Percentiles rank a stretch among this genome's conserved stretches.
phyloP scores from a whole-genome alignment of 1,284 basidiomycete genomes.

The Athelia sp. region DNA sequence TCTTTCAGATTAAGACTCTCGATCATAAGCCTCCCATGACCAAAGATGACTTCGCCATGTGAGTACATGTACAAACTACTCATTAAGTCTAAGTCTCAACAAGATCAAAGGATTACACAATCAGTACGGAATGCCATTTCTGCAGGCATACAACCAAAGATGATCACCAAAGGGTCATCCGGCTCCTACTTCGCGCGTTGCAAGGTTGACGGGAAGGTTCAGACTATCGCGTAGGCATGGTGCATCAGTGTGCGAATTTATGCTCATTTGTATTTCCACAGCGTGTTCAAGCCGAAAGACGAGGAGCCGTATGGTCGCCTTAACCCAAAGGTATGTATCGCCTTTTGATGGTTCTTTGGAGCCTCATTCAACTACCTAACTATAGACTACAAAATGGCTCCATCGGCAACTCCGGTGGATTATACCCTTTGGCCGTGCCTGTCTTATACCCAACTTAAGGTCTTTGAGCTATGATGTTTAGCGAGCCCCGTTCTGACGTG shows the following conservation, averaged over 20 bases:
- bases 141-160: constrained; percentile 80
- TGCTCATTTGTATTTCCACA: constrained; percentile 22
- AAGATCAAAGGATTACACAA: constrained; percentile 48
- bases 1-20: constrained; percentile 61
- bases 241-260: constrained; percentile 3
- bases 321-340: constrained; percentile 64
- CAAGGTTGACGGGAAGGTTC: constrained; percentile 63
- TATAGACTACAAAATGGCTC: constrained; percentile 86
- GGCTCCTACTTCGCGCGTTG: constrained; percentile 85
- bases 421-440: constrained; percentile 81
- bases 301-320: constrained; percentile 82
- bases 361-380: constrained; percentile 5
- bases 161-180: constrained; percentile 83
- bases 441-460: constrained; percentile 84
- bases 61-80: constrained; percentile 23
- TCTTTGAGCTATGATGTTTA: constrained; percentile 18
- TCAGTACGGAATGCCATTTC: constrained; percentile 66
- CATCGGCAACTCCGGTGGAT: constrained; percentile 83
- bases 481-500: constrained; percentile 2
- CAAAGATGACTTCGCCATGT: constrained; percentile 65
- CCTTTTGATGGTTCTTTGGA: background rate
- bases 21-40: constrained; percentile 76
- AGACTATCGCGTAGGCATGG: constrained; percentile 69
- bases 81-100: constrained; percentile 10
- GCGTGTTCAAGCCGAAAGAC: constrained; percentile 88